Evolutionary conservation across 2,329 filamentous ascomycete genomes (phyloP).

Genomic region (Hypoxylon sp.): DNA sequence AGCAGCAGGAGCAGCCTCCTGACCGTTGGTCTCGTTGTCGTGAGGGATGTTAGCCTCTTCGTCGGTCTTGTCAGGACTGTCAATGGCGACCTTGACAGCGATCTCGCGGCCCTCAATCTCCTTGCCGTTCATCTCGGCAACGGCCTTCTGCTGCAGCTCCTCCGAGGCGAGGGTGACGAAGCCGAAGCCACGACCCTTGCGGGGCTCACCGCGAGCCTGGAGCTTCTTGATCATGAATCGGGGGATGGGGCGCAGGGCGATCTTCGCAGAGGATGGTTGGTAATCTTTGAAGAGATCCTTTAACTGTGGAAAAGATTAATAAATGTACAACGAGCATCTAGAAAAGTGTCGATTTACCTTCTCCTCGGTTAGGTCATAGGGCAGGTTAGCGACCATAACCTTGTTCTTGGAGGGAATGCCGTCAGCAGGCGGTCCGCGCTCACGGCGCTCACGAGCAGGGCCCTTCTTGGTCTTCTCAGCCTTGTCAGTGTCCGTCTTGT

Average conservation of each 20-base stretch:
- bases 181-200: slow-evolving; percentile 98
- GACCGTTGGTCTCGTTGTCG: slow-evolving; percentile 62
- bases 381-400: slow-evolving; percentile 99
- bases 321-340: neutral
- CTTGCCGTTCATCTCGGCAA: slow-evolving; percentile 98
- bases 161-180: slow-evolving; percentile 97
- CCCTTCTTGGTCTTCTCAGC: slow-evolving; percentile 62
- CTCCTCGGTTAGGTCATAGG: slow-evolving; percentile 97
- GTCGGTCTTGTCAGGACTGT: slow-evolving; percentile 95
- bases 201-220: slow-evolving; percentile 95
- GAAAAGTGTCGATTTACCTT: slow-evolving; percentile 73
- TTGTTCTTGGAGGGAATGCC: slow-evolving; percentile 99
- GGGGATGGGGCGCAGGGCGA: slow-evolving; percentile 96
- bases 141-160: slow-evolving; percentile 97
- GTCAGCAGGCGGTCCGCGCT: slow-evolving; percentile 97
- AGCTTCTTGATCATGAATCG: slow-evolving; percentile 99
- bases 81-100: slow-evolving; percentile 99
- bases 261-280: slow-evolving; percentile 95
- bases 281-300: slow-evolving; percentile 97
- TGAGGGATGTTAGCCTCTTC: slow-evolving; percentile 80
- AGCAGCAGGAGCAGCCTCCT: slow-evolving; percentile 57
- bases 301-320: slow-evolving; percentile 73
- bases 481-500: slow-evolving; percentile 61
- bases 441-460: slow-evolving; percentile 73
- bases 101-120: slow-evolving; percentile 99